A percentile compares a stretch with the other conserved stretches of the same genome.
These are phyloP conservation scores for Rhodotorula diobovata DNA, from an alignment of 768 basidiomycete genomes.

Conservation along the genomic window DNA sequence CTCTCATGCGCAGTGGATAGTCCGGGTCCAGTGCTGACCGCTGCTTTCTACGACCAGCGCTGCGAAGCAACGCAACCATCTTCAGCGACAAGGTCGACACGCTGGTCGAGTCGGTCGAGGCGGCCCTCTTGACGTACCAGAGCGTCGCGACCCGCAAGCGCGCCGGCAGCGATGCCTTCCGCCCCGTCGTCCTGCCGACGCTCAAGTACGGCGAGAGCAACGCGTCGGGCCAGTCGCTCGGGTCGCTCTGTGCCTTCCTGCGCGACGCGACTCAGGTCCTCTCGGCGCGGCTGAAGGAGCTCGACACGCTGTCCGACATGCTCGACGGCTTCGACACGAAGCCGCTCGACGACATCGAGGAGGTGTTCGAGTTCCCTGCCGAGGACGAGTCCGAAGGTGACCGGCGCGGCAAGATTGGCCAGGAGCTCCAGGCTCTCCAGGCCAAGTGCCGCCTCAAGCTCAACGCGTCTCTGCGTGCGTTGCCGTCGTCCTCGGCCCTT, in stretches of 20 bases:
- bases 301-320: conserved; percentile 64
- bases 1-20: too few species aligned
- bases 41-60: too few species aligned
- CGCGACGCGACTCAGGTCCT: conserved; percentile 42
- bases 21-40: too few species aligned
- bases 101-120: conserved; percentile 37
- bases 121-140: conserved; percentile 45
- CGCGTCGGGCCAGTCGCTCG: conserved; percentile 43
- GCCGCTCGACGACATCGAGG: conserved; percentile 64
- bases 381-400: conserved; percentile 49
- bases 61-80: conserved; percentile 8
- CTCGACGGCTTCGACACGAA: conserved; percentile 68
- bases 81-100: conserved; percentile 27
- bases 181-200: conserved; percentile 33
- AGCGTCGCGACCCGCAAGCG: conserved; percentile 35
- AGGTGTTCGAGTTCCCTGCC: conserved; percentile 57
- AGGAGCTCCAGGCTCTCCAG: conserved; percentile 63
- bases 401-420: conserved; percentile 51
- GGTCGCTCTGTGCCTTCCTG: conserved; percentile 61
- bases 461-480: conserved; percentile 59
- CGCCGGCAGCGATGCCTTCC: conserved; percentile 32
- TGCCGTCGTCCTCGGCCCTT: not conserved
- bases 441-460: conserved; percentile 50
- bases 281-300: conserved; percentile 43
- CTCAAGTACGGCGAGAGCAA: conserved; percentile 20